A percentile compares a stretch with the other conserved stretches of the same genome.
phyloP scores from a whole-genome alignment of 2,329 filamentous ascomycete species.

The Fusarium sp. region DNA sequence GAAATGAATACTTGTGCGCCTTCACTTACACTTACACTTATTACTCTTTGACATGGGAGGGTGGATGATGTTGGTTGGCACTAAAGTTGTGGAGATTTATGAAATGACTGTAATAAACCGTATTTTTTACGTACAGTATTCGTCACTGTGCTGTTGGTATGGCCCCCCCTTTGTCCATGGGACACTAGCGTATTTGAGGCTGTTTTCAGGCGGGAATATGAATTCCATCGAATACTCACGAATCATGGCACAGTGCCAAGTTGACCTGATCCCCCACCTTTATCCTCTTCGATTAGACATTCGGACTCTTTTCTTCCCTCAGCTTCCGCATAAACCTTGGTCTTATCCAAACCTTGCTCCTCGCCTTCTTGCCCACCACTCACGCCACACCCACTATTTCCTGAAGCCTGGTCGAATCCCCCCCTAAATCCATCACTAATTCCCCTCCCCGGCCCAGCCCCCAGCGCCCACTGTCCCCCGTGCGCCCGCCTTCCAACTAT shows the following conservation, averaged over 20 bases:
- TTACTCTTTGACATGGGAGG: background rate
- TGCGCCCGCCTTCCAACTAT: conserved; percentile 38
- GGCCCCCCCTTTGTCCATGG: conserved; percentile 16
- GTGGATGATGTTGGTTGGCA: background rate
- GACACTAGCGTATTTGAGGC: conserved; percentile 34
- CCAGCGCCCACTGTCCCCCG: conserved; percentile 31
- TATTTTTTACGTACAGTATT: background rate
- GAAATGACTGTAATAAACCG: conserved; percentile 8
- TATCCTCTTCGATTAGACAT: conserved; percentile 24
- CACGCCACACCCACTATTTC: conserved; percentile 33
- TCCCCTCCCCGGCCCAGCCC: conserved; percentile 26
- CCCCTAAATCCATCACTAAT: conserved; percentile 30
- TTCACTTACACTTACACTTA: conserved; percentile 1
- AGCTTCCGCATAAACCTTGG: conserved; percentile 28
- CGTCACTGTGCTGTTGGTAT: conserved; percentile 14
- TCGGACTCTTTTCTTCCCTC: conserved; percentile 31
- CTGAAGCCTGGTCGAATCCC: conserved; percentile 34
- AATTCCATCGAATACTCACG: conserved; percentile 26
- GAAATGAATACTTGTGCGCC: background rate
- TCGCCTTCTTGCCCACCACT: conserved; percentile 32
- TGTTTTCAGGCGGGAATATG: conserved; percentile 20
- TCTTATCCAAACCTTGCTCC: conserved; percentile 40
- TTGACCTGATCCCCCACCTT: background rate
- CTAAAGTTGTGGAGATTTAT: background rate
- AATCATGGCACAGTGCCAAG: conserved; percentile 42